These are phyloP conservation scores for Eimeria acervulina DNA, from an alignment of 169 alveolate genomes.

Conservation along the genomic window DNA sequence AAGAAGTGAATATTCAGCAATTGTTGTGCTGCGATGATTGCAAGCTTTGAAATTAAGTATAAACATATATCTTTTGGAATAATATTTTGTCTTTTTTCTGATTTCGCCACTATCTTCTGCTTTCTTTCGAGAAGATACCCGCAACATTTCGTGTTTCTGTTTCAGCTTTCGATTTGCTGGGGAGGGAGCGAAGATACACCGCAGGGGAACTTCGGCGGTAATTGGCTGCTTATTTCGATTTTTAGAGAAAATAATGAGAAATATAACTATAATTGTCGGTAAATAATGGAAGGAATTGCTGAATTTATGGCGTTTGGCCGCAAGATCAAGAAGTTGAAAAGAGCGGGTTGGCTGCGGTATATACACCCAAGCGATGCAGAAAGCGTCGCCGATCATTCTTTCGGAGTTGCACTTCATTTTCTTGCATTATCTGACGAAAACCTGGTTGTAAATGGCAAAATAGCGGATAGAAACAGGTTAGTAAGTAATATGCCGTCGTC, in stretches of 20 bases:
- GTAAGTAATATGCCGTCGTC: background rate
- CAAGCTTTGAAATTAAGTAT: no score
- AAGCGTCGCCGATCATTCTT: conserved; percentile 7
- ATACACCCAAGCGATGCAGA: background rate
- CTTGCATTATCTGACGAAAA: background rate
- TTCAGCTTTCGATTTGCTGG: background rate
- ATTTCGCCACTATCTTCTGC: background rate
- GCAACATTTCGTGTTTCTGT: no score
- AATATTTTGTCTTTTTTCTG: no score
- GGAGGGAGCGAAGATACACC: background rate
- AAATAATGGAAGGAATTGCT: background rate
- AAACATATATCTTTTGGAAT: no score
- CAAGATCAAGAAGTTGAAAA: background rate
- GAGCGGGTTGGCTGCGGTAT: conserved; percentile 36
- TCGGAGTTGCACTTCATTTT: conserved; percentile 9
- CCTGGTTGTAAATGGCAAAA: background rate
- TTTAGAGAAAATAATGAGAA: background rate
- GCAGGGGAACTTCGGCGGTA: background rate
- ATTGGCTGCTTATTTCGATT: no score
- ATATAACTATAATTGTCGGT: background rate
- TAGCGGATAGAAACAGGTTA: background rate
- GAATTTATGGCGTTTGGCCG: background rate
- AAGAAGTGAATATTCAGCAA: no score
- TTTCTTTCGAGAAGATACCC: no score
- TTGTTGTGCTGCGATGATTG: no score